Percentiles rank a stretch among this genome's conserved stretches.
phyloP scores from a whole-genome alignment of 1,284 basidiomycete species.

The Meira miltonrushii region DNA sequence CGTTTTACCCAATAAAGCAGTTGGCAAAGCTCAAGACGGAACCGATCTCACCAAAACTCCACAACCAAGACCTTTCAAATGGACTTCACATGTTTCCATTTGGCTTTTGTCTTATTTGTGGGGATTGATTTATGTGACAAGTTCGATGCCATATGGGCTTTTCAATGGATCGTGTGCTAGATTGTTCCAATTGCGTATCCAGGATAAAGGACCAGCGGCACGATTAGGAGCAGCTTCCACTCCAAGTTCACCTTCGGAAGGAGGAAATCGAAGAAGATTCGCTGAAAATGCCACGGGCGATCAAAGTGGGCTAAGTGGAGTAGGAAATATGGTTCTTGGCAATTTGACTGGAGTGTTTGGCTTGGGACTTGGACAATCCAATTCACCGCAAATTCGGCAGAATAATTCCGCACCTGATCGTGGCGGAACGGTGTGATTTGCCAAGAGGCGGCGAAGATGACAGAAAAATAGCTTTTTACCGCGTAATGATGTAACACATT shows the following conservation, averaged over 20 bases:
- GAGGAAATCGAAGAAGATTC: not conserved
- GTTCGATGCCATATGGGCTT: slow-evolving; percentile 28
- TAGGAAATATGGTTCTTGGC: slow-evolving; percentile 3
- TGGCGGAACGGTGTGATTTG: no score
- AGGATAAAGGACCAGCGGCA: not conserved
- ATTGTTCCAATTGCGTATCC: slow-evolving; percentile 14
- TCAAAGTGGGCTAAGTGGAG: not conserved
- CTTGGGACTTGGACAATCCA: not conserved
- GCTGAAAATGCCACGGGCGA: not conserved
- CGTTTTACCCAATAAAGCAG: slow-evolving; percentile 18
- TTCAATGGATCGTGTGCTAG: slow-evolving; percentile 17
- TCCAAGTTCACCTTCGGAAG: no score
- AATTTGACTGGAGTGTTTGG: not conserved
- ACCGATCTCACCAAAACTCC: not conserved
- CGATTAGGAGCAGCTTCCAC: no score
- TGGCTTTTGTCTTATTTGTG: slow-evolving; percentile 47
- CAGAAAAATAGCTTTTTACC: no score
- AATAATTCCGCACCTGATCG: no score
- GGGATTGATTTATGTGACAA: slow-evolving; percentile 38
- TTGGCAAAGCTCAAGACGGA: not conserved
- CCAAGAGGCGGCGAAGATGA: no score
- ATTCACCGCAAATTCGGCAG: no score
- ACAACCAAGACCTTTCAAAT: slow-evolving; percentile 30
- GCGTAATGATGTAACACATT: no score
- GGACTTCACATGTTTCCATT: slow-evolving; percentile 32